Evolutionary conservation across 176 grass and related monocot species (phyloP), one percentile per base, ranked within the genome.

Genomic region (Musa acuminata): DNA sequence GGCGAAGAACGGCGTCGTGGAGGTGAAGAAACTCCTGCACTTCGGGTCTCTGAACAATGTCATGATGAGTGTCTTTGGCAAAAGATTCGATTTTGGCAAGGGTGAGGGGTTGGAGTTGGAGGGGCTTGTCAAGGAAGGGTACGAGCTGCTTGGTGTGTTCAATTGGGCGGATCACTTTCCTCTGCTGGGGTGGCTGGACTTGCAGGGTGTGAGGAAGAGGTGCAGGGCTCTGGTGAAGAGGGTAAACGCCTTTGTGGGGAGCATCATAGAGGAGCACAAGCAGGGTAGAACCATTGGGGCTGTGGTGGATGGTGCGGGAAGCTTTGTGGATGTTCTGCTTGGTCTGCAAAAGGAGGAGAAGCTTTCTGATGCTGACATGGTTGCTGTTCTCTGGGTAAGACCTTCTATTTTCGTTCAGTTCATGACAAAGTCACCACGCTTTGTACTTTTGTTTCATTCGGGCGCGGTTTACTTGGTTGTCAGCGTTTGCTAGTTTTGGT

Each of bases 291-390:
- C 7, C 4, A 9, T 11, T 11, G 43, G 67, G 16, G 5, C 1
- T 29, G 9, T 19, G 14, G 17, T n/a, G 14, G 35, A 69, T 11
- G 67, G 13, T 35, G 9, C 22, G 8, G 67, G 29, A 19, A 43
- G 50, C 26, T 69, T 69, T 50, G 67, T 69, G 35, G 67, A 69
- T 49, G 67, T 69, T 69, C 67, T 69, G 26, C 67, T 69, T 12
- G 67, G 67, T 17, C n/a, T 69, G 43, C 16, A 69, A 69, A 49
- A 48, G 23, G 67, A 69, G 67, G 67, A 69, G 29, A 69, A 69
- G 67, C 67, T 69, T 50, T 50, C 67, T 51, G 67, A 69, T n/a
- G 67, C 67, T n/a, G 67, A 69, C 67, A 69, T 69, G 67, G 43
- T 69, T 19, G 67, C 67, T 69, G 67, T 70, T 70, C 67, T 70